A percentile compares a stretch with the other conserved stretches of the same genome.
These are phyloP conservation scores for Gnomoniopsis sp. DNA, from an alignment of 2,329 filamentous ascomycete genomes.

Conservation along the genomic window DNA sequence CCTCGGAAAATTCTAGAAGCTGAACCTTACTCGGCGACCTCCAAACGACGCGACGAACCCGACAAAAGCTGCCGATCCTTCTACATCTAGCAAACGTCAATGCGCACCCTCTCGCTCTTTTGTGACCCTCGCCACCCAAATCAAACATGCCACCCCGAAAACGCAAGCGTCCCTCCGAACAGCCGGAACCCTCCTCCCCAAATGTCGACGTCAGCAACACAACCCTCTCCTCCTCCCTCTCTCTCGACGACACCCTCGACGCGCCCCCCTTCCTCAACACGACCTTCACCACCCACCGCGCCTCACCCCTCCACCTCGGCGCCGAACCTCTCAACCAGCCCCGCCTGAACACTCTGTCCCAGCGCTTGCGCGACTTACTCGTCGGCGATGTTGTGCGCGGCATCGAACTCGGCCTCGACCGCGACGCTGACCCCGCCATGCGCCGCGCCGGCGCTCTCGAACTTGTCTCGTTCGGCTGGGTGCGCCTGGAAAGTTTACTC, in stretches of 20 bases:
- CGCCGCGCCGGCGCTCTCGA: conserved; percentile 42
- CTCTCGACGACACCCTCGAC: conserved; percentile 22
- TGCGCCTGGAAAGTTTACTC: conserved; percentile 29
- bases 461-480: conserved; percentile 46
- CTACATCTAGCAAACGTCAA: neutral
- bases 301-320: conserved; percentile 51
- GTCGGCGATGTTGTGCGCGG: conserved; percentile 60
- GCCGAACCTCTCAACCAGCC: conserved; percentile 31
- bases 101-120: neutral
- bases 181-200: neutral
- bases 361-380: conserved; percentile 49
- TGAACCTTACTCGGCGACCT: neutral
- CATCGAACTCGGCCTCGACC: conserved; percentile 49
- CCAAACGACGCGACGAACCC: neutral
- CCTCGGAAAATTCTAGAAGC: neutral
- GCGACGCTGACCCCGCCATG: conserved; percentile 35
- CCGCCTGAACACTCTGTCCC: conserved; percentile 41
- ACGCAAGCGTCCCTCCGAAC: neutral
- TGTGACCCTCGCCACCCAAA: neutral
- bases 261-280: conserved; percentile 52
- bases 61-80: neutral
- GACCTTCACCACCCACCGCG: conserved; percentile 54
- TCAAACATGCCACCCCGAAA: neutral
- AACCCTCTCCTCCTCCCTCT: conserved; percentile 2
- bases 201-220: neutral